Conservation (phyloP, 176 grass and related monocot genomes). For the Phoenix dactylifera region DNA sequence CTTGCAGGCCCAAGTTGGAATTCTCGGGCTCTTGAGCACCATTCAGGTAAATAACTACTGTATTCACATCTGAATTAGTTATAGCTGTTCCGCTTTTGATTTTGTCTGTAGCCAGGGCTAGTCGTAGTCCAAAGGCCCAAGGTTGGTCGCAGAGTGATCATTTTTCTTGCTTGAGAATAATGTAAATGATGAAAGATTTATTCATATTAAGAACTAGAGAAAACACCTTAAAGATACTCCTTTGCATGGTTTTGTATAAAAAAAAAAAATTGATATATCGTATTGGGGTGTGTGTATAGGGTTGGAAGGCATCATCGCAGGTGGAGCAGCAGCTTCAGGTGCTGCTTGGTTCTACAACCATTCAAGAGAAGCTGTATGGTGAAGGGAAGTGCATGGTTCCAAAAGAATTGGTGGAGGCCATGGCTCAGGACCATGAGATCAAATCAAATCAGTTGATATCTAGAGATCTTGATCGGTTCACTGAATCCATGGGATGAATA, state of each 20-base stretch:
- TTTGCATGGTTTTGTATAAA: too few relatives aligned
- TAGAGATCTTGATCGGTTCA: conserved; percentile 42
- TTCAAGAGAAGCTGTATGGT: conserved; percentile 45
- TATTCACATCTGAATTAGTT: neutral
- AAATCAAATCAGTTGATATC: conserved; percentile 31
- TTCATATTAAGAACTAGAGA: too few relatives aligned
- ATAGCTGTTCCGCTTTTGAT: too few relatives aligned
- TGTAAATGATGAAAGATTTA: too few relatives aligned
- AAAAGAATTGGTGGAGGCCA: conserved; percentile 23
- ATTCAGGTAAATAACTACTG: conserved; percentile 24
- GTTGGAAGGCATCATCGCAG: conserved; percentile 14
- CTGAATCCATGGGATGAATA: conserved; percentile 21
- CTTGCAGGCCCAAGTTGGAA: conserved; percentile 60
- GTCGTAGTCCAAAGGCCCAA: too few relatives aligned
- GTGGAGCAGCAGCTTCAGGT: conserved; percentile 25
- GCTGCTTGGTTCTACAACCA: conserved; percentile 26
- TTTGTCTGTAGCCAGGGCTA: too few relatives aligned
- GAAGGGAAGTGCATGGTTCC: conserved; percentile 58
- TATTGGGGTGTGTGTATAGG: neutral
- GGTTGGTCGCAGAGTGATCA: too few relatives aligned
- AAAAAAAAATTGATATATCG: too few relatives aligned
- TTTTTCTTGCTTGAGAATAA: too few relatives aligned
- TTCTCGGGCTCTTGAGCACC: conserved; percentile 47
- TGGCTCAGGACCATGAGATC: conserved; percentile 33
- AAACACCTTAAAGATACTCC: too few relatives aligned